phyloP scores from a whole-genome alignment of 129 eudicot species.

The Tagetes patula region DNA sequence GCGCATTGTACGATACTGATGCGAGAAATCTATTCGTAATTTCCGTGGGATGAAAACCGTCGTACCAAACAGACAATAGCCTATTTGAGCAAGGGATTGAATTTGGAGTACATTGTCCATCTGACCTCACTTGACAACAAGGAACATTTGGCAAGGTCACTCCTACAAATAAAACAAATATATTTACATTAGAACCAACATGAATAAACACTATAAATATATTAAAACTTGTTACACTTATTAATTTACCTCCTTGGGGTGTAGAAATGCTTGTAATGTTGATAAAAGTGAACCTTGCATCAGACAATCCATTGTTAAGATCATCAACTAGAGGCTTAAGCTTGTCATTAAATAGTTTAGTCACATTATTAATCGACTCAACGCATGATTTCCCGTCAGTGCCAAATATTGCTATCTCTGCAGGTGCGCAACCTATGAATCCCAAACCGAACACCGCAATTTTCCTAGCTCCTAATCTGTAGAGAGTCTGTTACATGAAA shows the following conservation, averaged over 20 bases:
- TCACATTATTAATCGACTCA: slow-evolving; percentile 15
- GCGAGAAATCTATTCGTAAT: slow-evolving; percentile 18
- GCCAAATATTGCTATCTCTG: slow-evolving; percentile 18
- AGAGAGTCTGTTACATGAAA: slow-evolving; percentile 28
- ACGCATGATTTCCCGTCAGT: slow-evolving; percentile 29
- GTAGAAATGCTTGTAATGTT: slow-evolving; percentile 19
- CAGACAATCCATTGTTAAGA: slow-evolving; percentile 18
- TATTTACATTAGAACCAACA: background rate
- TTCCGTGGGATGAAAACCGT: slow-evolving; percentile 39
- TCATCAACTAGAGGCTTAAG: slow-evolving; percentile 41
- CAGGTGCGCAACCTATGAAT: slow-evolving; percentile 44
- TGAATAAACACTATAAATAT: too few relatives aligned
- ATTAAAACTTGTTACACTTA: background rate
- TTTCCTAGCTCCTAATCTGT: slow-evolving; percentile 49
- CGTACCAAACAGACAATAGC: slow-evolving; percentile 14
- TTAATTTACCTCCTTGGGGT: slow-evolving; percentile 4
- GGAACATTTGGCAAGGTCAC: slow-evolving; percentile 9
- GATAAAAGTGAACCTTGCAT: slow-evolving; percentile 37
- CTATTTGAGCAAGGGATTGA: slow-evolving; percentile 14
- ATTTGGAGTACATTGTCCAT: slow-evolving; percentile 26
- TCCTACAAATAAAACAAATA: background rate
- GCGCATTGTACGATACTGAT: slow-evolving; percentile 29
- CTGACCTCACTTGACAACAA: slow-evolving; percentile 27
- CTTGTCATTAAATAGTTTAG: slow-evolving; percentile 31
- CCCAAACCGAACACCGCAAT: slow-evolving; percentile 43